Evolutionary conservation across 2,329 filamentous ascomycete genomes (phyloP).

Genomic region (Fusarium concolor): DNA sequence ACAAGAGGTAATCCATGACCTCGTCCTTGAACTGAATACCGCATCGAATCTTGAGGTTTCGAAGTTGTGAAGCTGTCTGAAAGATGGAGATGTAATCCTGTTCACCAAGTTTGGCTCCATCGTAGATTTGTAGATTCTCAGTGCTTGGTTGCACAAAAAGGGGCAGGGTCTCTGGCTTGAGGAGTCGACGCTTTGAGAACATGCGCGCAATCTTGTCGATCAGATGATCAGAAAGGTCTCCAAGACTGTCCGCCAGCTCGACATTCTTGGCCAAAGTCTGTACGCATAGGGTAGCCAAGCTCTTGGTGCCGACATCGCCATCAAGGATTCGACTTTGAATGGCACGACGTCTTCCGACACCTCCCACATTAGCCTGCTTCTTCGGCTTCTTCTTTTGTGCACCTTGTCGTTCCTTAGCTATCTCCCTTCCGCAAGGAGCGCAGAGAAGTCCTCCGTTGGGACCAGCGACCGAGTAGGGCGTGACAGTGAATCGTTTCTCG

Average conservation of each 20-base stretch:
- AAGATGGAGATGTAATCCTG: slow-evolving; percentile 87
- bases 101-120: slow-evolving; percentile 72
- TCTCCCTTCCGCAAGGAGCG: slow-evolving; percentile 79
- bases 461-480: slow-evolving; percentile 84
- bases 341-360: slow-evolving; percentile 75
- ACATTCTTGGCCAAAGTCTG: slow-evolving; percentile 73
- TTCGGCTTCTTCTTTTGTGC: slow-evolving; percentile 57
- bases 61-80: slow-evolving; percentile 75
- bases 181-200: slow-evolving; percentile 69
- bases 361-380: slow-evolving; percentile 61
- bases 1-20: slow-evolving; percentile 83
- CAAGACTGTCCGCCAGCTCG: slow-evolving; percentile 70
- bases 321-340: slow-evolving; percentile 87
- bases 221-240: slow-evolving; percentile 65
- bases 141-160: slow-evolving; percentile 67
- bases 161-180: slow-evolving; percentile 65
- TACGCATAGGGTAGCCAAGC: slow-evolving; percentile 72
- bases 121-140: slow-evolving; percentile 67
- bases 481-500: slow-evolving; percentile 90
- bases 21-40: slow-evolving; percentile 92
- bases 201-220: slow-evolving; percentile 70
- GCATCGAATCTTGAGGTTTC: slow-evolving; percentile 79
- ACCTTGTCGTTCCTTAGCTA: slow-evolving; percentile 69
- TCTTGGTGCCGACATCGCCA: slow-evolving; percentile 76
- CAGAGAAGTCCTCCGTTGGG: slow-evolving; percentile 90